Evolutionary conservation across 2,329 filamentous ascomycete species (phyloP).

Genomic region (Aspergillus sp.): DNA sequence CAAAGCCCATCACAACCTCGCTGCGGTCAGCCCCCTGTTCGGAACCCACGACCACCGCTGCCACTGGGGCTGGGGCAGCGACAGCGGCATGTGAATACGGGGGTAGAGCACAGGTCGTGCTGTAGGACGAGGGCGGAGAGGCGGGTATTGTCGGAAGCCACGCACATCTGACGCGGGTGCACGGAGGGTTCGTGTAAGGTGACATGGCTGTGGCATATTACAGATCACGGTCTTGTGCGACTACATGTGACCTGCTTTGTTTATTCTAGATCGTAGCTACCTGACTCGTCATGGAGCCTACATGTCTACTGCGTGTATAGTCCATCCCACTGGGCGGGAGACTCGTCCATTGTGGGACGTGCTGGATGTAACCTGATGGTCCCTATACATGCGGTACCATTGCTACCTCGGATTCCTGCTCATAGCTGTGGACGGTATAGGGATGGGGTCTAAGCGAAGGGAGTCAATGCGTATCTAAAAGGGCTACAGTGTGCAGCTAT

Average conservation of each 20-base stretch:
- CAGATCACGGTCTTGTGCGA: neutral
- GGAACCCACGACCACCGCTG: neutral
- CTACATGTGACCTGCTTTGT: neutral
- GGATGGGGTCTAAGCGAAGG: neutral
- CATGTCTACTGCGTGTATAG: neutral
- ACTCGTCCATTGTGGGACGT: neutral
- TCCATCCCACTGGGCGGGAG: neutral
- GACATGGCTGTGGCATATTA: neutral
- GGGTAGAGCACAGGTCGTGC: constrained; percentile 3
- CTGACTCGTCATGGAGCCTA: neutral
- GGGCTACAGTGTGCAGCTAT: neutral
- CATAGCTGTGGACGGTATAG: neutral
- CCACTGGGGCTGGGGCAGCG: constrained; percentile 10
- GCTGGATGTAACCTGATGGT: neutral
- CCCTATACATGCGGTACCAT: constrained; percentile 7
- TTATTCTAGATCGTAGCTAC: neutral
- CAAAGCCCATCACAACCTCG: too few species aligned
- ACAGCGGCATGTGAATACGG: constrained; percentile 16
- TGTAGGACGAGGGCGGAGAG: constrained; percentile 9
- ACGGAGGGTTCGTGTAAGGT: neutral
- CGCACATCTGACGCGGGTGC: constrained; percentile 1
- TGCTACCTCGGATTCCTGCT: constrained; percentile 9
- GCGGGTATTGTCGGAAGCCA: neutral
- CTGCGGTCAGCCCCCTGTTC: neutral
- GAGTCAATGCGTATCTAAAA: neutral